These are phyloP conservation scores for Kazachstania kunashirensis DNA, from an alignment of 805 yeast species.

Conservation along the genomic window DNA sequence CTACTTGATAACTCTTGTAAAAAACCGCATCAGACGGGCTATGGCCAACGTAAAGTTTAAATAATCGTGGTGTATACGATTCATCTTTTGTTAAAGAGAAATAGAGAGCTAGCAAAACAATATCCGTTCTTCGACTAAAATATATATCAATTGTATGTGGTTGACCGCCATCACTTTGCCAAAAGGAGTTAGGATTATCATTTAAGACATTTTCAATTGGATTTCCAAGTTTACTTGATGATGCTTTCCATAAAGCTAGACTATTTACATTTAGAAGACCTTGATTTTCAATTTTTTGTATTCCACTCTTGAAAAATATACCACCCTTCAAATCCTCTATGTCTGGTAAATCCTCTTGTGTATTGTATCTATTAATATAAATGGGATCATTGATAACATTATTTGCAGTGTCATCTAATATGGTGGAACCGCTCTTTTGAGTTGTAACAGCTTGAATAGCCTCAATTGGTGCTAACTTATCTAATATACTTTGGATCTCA, in stretches of 20 bases:
- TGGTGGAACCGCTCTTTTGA: no score
- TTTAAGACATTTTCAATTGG: slow-evolving; percentile 67
- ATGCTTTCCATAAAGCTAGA: slow-evolving; percentile 75
- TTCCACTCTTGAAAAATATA: slow-evolving; percentile 14
- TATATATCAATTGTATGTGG: slow-evolving; percentile 78
- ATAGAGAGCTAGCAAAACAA: slow-evolving; percentile 61
- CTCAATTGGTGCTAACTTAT: slow-evolving; percentile 5
- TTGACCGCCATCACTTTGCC: slow-evolving; percentile 93
- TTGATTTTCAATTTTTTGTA: slow-evolving; percentile 16
- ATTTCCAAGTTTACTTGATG: slow-evolving; percentile 63
- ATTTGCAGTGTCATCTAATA: slow-evolving; percentile 13
- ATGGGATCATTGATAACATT: slow-evolving; percentile 11
- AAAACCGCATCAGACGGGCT: slow-evolving; percentile 21
- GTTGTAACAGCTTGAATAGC: slow-evolving; percentile 1
- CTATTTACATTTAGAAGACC: slow-evolving; percentile 70
- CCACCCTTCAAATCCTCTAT: not conserved
- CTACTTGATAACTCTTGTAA: slow-evolving; percentile 21
- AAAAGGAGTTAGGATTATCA: slow-evolving; percentile 59
- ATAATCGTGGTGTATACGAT: slow-evolving; percentile 69
- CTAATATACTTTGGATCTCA: slow-evolving; percentile 1
- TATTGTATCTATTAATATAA: slow-evolving; percentile 12
- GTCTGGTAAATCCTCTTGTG: slow-evolving; percentile 5
- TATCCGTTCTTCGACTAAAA: slow-evolving; percentile 65
- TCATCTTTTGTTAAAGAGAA: slow-evolving; percentile 70
- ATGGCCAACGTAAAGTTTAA: slow-evolving; percentile 28